A percentile compares a stretch with the other conserved stretches of the same genome.
phyloP scores from a whole-genome alignment of 1,139 yeast species.

The Suzukiozyma palmioleophila region DNA sequence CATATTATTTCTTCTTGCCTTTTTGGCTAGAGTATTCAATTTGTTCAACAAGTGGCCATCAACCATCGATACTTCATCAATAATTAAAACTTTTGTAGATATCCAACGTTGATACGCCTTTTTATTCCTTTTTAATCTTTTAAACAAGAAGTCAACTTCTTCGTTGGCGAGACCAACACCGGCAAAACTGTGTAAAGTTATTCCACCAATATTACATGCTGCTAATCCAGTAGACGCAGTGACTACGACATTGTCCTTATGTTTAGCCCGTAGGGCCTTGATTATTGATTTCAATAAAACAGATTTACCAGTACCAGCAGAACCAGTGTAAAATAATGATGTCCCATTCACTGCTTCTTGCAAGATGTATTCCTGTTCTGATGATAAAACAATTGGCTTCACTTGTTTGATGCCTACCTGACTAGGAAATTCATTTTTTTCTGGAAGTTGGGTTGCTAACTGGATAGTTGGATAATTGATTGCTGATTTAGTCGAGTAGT shows the following conservation, averaged over 20 bases:
- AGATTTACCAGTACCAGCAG: constrained; percentile 96
- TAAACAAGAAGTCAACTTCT: constrained; percentile 35
- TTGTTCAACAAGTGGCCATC: constrained; percentile 73
- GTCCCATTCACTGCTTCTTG: constrained; percentile 37
- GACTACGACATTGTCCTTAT: constrained; percentile 62
- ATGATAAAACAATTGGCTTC: constrained; percentile 34
- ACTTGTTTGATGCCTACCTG: constrained; percentile 18
- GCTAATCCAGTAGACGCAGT: constrained; percentile 94
- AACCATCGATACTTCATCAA: constrained; percentile 90
- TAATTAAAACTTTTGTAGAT: constrained; percentile 56
- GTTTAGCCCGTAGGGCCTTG: constrained; percentile 44
- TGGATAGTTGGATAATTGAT: constrained; percentile 9
- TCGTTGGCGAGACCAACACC: constrained; percentile 75
- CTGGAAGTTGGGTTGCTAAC: constrained; percentile 15
- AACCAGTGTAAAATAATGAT: constrained; percentile 82
- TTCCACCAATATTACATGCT: constrained; percentile 88
- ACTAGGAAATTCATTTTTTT: not conserved
- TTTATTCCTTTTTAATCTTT: constrained; percentile 52
- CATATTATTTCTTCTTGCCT: constrained; percentile 38
- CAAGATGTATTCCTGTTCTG: constrained; percentile 39
- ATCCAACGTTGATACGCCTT: constrained; percentile 61
- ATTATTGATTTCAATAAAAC: constrained; percentile 70
- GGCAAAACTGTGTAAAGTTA: constrained; percentile 78
- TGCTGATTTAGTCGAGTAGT: constrained; percentile 1
- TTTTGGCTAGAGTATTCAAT: constrained; percentile 60